Evolutionary conservation across 139 green algal species (phyloP).

Genomic region (Haematococcus lacustris): DNA sequence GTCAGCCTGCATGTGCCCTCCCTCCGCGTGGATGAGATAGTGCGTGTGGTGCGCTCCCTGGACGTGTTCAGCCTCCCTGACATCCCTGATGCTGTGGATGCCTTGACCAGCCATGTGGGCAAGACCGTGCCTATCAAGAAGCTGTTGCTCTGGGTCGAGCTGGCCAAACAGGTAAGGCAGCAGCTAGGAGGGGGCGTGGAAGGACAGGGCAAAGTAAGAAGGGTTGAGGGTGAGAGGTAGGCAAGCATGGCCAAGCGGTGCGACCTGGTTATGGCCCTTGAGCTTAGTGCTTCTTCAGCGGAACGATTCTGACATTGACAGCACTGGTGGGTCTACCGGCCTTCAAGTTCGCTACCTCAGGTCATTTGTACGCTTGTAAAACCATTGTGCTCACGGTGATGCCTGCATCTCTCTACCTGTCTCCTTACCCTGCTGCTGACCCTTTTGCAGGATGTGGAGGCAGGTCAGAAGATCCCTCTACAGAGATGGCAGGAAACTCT

Average conservation of each 20-base stretch:
- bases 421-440: not conserved
- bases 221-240: not conserved
- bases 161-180: constrained; percentile 65
- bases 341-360: not conserved
- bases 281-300: not conserved
- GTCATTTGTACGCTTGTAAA: not conserved
- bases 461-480: constrained; percentile 34
- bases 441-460: constrained; percentile 10
- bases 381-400: not conserved
- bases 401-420: not conserved
- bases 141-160: constrained; percentile 92
- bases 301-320: not conserved
- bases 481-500: constrained; percentile 49
- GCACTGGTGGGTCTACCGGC: not conserved
- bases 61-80: constrained; percentile 50
- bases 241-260: not conserved
- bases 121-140: constrained; percentile 87
- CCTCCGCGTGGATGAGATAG: constrained; percentile 62
- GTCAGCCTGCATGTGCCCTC: constrained; percentile 79
- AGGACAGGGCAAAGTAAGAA: not conserved
- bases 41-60: constrained; percentile 59
- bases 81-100: constrained; percentile 39
- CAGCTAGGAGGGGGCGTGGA: not conserved
- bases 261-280: not conserved
- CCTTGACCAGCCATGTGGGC: constrained; percentile 22